A percentile compares a stretch with the other conserved stretches of the same genome.
Conservation (phyloP, 2,329 filamentous ascomycete genomes). For the Neonectria hederae region DNA sequence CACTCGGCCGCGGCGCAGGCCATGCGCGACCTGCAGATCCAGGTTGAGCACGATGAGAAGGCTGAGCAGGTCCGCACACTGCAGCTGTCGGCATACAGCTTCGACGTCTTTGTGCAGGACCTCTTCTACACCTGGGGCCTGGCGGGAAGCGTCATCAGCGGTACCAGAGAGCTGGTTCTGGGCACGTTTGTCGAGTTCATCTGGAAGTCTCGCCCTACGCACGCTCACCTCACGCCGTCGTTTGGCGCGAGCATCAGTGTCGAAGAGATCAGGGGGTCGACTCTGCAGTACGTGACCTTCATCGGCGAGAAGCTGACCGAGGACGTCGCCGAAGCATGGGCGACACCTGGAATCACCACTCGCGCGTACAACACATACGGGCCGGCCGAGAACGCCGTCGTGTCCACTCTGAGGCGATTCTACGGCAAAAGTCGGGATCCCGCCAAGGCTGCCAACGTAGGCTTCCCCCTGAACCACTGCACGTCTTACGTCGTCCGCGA, state of each 20-base stretch:
- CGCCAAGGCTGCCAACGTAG: conserved; percentile 38
- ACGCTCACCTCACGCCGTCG: conserved; percentile 70
- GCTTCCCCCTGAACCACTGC: conserved; percentile 33
- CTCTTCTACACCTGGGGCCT: conserved; percentile 70
- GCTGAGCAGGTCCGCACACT: conserved; percentile 38
- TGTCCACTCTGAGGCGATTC: conserved; percentile 42
- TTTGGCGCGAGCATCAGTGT: conserved; percentile 66
- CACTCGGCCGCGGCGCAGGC: conserved; percentile 43
- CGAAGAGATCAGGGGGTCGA: conserved; percentile 39
- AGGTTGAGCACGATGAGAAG: conserved; percentile 2
- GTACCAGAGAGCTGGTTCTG: conserved; percentile 64
- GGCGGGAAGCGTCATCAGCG: conserved; percentile 69
- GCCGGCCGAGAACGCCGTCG: conserved; percentile 40
- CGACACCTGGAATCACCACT: conserved; percentile 24
- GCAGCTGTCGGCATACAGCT: conserved; percentile 51
- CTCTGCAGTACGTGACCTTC: conserved; percentile 67
- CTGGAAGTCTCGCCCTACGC: conserved; percentile 59
- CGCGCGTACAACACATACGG: conserved; percentile 42
- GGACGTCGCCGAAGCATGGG: conserved; percentile 66
- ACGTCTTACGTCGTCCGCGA: background rate
- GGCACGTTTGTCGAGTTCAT: conserved; percentile 63
- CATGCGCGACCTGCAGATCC: background rate
- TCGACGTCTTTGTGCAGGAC: conserved; percentile 65
- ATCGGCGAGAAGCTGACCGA: conserved; percentile 69
- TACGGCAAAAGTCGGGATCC: conserved; percentile 29